Evolutionary conservation across 345 rosid species (phyloP).

Genomic region (Gossypium rotundifolium): DNA sequence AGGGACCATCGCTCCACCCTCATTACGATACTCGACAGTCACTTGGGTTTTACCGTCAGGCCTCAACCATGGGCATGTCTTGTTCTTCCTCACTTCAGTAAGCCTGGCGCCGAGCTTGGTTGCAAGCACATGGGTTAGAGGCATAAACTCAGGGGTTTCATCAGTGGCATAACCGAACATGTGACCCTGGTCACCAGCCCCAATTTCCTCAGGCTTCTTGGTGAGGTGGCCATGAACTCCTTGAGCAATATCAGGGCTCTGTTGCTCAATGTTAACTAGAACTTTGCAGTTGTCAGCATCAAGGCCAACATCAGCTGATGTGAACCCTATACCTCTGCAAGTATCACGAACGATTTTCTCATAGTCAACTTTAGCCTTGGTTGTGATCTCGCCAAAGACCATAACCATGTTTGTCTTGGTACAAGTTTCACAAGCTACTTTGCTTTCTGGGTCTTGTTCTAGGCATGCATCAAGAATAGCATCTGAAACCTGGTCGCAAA

Average conservation of each 20-base stretch:
- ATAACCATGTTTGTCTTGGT: slow-evolving; percentile 82
- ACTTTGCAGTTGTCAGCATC: slow-evolving; percentile 73
- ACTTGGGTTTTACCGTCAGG: slow-evolving; percentile 87
- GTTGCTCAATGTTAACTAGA: slow-evolving; percentile 71
- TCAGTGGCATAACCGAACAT: slow-evolving; percentile 85
- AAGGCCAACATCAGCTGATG: slow-evolving; percentile 67
- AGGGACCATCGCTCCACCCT: slow-evolving; percentile 68
- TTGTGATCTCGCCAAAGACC: slow-evolving; percentile 83
- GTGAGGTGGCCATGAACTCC: slow-evolving; percentile 79
- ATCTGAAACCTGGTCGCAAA: slow-evolving; percentile 77
- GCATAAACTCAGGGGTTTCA: slow-evolving; percentile 75
- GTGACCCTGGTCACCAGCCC: slow-evolving; percentile 84
- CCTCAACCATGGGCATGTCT: slow-evolving; percentile 71
- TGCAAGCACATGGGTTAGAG: slow-evolving; percentile 70
- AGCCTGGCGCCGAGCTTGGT: slow-evolving; percentile 82
- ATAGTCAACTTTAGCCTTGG: slow-evolving; percentile 58
- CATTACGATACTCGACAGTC: slow-evolving; percentile 63
- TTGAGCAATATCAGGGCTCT: slow-evolving; percentile 78
- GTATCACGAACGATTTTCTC: slow-evolving; percentile 75
- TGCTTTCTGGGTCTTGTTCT: slow-evolving; percentile 81
- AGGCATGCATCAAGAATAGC: slow-evolving; percentile 82
- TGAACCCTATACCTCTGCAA: slow-evolving; percentile 69
- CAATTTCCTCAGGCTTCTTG: slow-evolving; percentile 80
- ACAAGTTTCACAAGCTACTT: slow-evolving; percentile 80
- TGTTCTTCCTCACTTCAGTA: slow-evolving; percentile 76